Evolutionary conservation across 495 filamentous ascomycete species (phyloP), one percentile per base, ranked within the genome.

Genomic region (Xylaria acuta): DNA sequence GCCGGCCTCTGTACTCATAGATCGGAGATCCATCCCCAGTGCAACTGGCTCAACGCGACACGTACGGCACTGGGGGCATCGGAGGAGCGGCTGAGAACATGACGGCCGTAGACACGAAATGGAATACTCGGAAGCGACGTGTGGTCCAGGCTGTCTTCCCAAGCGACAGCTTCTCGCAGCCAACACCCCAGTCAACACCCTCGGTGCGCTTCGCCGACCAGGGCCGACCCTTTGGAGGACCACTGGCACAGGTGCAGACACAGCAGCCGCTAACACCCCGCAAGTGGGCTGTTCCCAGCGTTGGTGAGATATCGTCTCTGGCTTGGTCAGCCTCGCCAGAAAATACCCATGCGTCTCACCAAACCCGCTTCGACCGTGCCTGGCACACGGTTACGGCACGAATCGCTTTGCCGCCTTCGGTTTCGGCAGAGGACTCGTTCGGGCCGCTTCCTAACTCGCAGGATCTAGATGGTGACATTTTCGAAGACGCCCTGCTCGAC

Each of bases 311-410:
- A 11, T 53, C 41, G 34, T 69, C 27, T 45, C 74, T 73, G 58
- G 47, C 73, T 34, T 74, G 67, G 36, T 66, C 58, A 41, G 49
- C 69, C 22, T 67, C 72, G 22, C 79, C 77, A 3, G 77, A 73
- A 40, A 73, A 76, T 34, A 70, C 72, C 5, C 77, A 79, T 14
- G 76, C 72, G 27, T 74, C 80, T 51, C 88, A 93, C 70, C 90
- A 91, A 76, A 82, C 85, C 66, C 80, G 80, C 67, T 93, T 90
- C 86, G 88, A 92, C 73, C 85, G 88, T 66, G 89, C 92, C 47
- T 94, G 92, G 91, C 87, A 88, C 76, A 80, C 85, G 2, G 91
- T 91, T 58, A 93, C 90, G 14, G 81, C 84, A 47, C 88, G 87
- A 59, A 86, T 95, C 20, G 79, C 83, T 6, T 80, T 94, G 3